These are phyloP conservation scores for Sistotremastrum suecicum DNA, from an alignment of 768 basidiomycete genomes.

Conservation along the genomic window DNA sequence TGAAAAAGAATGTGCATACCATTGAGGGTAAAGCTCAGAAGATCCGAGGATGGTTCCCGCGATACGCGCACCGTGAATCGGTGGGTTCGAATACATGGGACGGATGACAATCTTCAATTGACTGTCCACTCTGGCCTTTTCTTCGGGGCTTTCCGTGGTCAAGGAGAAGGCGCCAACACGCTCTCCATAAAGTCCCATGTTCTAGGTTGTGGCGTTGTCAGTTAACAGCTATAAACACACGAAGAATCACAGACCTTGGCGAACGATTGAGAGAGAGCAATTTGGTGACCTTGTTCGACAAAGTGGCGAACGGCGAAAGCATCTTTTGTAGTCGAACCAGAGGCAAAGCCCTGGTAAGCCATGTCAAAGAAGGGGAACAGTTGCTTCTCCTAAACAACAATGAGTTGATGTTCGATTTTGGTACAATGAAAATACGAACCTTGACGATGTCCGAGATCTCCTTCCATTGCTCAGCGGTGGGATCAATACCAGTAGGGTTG, in stretches of 20 bases:
- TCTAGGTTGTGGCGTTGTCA: conserved; percentile 21
- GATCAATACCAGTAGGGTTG: conserved; percentile 98
- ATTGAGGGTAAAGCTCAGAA: conserved; percentile 62
- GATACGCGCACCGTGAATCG: conserved; percentile 77
- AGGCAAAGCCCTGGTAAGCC: conserved; percentile 99
- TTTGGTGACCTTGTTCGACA: conserved; percentile 76
- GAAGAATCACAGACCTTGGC: conserved; percentile 45
- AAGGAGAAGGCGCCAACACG: conserved; percentile 96
- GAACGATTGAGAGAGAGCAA: conserved; percentile 88
- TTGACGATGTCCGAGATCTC: conserved; percentile 78
- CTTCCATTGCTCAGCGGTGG: conserved; percentile 84
- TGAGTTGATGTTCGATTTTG: conserved; percentile 2
- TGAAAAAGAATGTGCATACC: conserved; percentile 21
- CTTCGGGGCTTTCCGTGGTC: conserved; percentile 49
- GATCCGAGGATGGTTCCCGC: conserved; percentile 74
- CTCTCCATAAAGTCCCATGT: conserved; percentile 98
- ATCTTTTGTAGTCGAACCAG: conserved; percentile 79
- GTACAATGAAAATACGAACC: conserved; percentile 7
- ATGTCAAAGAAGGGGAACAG: conserved; percentile 99
- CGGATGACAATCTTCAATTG: conserved; percentile 93
- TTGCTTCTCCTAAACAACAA: conserved; percentile 39
- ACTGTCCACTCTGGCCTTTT: conserved; percentile 78
- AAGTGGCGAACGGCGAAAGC: conserved; percentile 95
- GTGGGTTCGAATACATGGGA: conserved; percentile 98
- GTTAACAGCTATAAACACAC: background rate